Evolutionary conservation across 148 eudicot genomes (phyloP), one percentile per base, ranked within the genome.

Genomic region (Silene conica): DNA sequence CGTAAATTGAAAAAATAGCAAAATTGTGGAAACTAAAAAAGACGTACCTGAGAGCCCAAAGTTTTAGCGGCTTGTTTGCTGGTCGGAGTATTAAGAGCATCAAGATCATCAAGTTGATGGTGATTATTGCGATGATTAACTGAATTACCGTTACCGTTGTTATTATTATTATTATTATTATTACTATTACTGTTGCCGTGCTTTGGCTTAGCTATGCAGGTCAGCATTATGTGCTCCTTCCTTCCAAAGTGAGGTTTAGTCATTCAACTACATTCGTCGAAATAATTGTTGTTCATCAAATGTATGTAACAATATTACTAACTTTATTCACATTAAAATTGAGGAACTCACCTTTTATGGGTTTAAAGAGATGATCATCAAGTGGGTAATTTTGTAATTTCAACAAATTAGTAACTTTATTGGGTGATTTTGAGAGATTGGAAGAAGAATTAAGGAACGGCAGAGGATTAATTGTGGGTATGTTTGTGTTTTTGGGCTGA

Each of bases 161-260:
- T 67, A 46, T 63, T 73, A 48, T 7, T 50, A 48, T 25, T n/a
- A n/a, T n/a, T n/a, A n/a, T n/a, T n/a, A n/a, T 25, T 28, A 46
- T 12, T 67, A 46, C 50, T 73, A 48, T 7, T 50, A 48, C 31
- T 75, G 73, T n/a, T 80, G 68, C 38, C 34, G 31, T 89, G 95
- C 83, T 93, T 93, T 56, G 87, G 79, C 26, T 97, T 87, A 74
- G 97, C 91, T 71, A 91, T 85, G 82, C 98, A 93, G 50, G 98
- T 93, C 77, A 93, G 79, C 97, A 93, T 93, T 70, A 79, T 80
- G 8, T 31, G 2, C 1, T 66, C 31, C 60, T 64, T 60, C 1
- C 21, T 69, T 48, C 72, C 72, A 25, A 69, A 69, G 0, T 69
- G 72, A 25, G 72, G 72, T 18, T 69, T 69, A 13, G 72, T 69